Percentiles rank a stretch among this genome's conserved stretches.
Evolutionary conservation across 2,329 filamentous ascomycete genomes (phyloP).

Genomic region (Niveomyces coronatus): DNA sequence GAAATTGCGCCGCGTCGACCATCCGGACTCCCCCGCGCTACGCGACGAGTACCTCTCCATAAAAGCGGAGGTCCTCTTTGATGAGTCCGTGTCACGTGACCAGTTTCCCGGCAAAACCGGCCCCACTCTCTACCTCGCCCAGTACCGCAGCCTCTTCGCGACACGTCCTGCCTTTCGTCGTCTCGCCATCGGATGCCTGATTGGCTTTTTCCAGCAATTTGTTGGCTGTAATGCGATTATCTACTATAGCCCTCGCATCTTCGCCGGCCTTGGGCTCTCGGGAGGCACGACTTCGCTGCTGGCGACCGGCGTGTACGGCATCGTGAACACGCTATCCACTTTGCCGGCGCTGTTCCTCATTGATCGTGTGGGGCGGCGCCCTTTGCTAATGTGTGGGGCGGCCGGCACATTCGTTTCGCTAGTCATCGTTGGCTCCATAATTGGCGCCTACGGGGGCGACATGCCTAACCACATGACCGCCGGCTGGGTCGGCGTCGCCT

Average conservation of each 20-base stretch:
- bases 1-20: constrained; percentile 20
- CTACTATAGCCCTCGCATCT: constrained; percentile 38
- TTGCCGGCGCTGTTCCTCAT: constrained; percentile 38
- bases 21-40: constrained; percentile 20
- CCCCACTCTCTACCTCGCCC: constrained; percentile 19
- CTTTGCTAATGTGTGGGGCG: constrained; percentile 52
- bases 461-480: constrained; percentile 29
- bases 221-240: constrained; percentile 37
- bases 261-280: constrained; percentile 30
- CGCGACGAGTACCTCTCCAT: constrained; percentile 25
- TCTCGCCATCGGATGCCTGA: constrained; percentile 40
- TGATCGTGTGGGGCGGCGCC: constrained; percentile 47
- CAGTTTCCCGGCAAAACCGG: constrained; percentile 22
- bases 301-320: constrained; percentile 47
- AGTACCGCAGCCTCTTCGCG: constrained; percentile 22
- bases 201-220: constrained; percentile 47
- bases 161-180: constrained; percentile 27
- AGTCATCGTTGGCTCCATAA: constrained; percentile 39
- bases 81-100: constrained; percentile 19
- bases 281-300: constrained; percentile 35
- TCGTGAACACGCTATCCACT: constrained; percentile 39
- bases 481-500: constrained; percentile 49
- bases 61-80: constrained; percentile 28
- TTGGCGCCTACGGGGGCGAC: constrained; percentile 32
- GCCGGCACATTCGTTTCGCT: constrained; percentile 54